Evolutionary conservation across 495 filamentous ascomycete genomes (phyloP).

Genomic region (Beverwykella pulmonaria): DNA sequence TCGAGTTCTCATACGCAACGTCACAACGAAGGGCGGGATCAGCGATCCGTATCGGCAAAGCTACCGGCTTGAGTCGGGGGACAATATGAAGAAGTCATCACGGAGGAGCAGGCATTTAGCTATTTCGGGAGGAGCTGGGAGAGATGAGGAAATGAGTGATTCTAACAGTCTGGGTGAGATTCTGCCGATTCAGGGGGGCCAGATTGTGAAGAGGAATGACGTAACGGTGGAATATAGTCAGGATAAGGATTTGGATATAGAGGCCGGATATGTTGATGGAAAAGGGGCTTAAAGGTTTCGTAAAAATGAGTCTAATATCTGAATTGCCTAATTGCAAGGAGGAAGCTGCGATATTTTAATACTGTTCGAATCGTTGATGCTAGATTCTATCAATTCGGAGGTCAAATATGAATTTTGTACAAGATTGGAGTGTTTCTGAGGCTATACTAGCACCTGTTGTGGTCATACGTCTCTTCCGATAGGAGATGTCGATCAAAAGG

Average conservation of each 20-base stretch:
- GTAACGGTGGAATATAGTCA: slow-evolving; percentile 4
- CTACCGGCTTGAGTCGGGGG: slow-evolving; percentile 3
- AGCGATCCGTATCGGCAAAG: not conserved
- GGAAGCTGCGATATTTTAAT: not conserved
- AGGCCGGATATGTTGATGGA: not conserved
- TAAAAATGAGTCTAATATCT: not conserved
- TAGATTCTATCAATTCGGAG: too few species aligned
- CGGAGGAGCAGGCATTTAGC: not conserved
- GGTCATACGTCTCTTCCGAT: too few species aligned
- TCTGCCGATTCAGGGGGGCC: not conserved
- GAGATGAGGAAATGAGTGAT: slow-evolving; percentile 10
- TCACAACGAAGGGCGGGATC: not conserved
- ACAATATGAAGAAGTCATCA: not conserved
- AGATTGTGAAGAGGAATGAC: slow-evolving; percentile 13
- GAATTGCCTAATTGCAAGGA: not conserved
- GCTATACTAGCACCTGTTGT: too few species aligned
- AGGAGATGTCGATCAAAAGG: too few species aligned
- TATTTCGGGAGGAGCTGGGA: not conserved
- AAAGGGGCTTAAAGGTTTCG: not conserved
- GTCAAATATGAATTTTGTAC: too few species aligned
- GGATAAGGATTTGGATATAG: slow-evolving; percentile 2
- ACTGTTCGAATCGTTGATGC: too few species aligned
- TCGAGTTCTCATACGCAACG: slow-evolving; percentile 8
- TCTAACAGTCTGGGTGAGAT: slow-evolving; percentile 6
- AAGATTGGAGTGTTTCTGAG: too few species aligned